Percentiles rank a stretch among this genome's conserved stretches.
Conservation (phyloP, 164 flowering plant genomes). For the Stephania yunnanensis region DNA sequence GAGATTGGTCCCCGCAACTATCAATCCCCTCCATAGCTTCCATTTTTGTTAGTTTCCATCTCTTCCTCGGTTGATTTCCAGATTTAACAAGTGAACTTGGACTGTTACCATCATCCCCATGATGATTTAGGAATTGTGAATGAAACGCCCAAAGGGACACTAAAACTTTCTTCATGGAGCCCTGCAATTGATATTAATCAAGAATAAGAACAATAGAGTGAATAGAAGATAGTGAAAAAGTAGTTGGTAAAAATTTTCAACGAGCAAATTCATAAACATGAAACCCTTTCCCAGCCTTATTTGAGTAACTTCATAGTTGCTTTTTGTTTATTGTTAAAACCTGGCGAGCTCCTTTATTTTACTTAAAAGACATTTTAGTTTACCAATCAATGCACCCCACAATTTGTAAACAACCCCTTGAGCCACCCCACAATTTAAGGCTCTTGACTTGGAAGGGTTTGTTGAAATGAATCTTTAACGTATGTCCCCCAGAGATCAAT, state of each 20-base stretch:
- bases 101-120: constrained; percentile 18
- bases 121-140: constrained; percentile 22
- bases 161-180: constrained; percentile 56
- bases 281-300: not conserved
- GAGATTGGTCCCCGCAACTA: constrained; percentile 18
- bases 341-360: no score
- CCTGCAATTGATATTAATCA: constrained; percentile 35
- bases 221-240: not conserved
- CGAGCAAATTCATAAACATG: not conserved
- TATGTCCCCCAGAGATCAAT: no score
- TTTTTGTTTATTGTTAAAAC: no score
- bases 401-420: no score
- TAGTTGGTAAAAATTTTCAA: not conserved
- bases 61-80: constrained; percentile 30
- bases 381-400: no score
- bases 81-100: constrained; percentile 11
- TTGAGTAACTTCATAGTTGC: not conserved
- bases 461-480: no score
- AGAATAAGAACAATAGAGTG: not conserved
- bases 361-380: no score
- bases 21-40: constrained; percentile 19
- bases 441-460: no score
- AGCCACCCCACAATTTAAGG: no score
- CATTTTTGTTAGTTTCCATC: constrained; percentile 30
- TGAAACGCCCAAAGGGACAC: constrained; percentile 52